Conservation (phyloP, 2,329 filamentous ascomycete species). For the Myriosclerotinia scirpicola region DNA sequence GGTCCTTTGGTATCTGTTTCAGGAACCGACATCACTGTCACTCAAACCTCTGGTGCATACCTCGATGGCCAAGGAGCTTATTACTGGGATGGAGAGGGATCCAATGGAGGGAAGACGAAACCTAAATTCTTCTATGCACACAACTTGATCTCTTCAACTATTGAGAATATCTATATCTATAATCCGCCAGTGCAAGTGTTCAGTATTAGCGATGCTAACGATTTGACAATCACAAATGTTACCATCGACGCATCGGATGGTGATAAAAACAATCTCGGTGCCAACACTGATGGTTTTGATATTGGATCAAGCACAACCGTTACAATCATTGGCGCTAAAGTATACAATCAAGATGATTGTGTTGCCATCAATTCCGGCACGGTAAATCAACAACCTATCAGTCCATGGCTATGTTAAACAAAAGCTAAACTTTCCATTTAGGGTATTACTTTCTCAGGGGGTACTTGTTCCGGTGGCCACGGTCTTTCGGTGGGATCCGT, state of each 20-base stretch:
- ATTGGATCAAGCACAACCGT: conserved; percentile 48
- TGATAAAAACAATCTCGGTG: conserved; percentile 42
- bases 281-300: conserved; percentile 57
- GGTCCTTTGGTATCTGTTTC: conserved; percentile 63
- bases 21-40: conserved; percentile 55
- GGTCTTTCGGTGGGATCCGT: conserved; percentile 59
- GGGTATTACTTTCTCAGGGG: conserved; percentile 32
- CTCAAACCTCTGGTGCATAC: conserved; percentile 51
- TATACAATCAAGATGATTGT: conserved; percentile 61
- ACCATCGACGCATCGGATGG: conserved; percentile 58
- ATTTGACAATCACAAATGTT: conserved; percentile 49
- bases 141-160: conserved; percentile 50
- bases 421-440: conserved; percentile 26
- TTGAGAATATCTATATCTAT: conserved; percentile 50
- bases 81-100: conserved; percentile 62
- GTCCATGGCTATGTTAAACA: conserved; percentile 30
- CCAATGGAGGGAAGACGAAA: conserved; percentile 58
- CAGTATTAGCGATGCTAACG: conserved; percentile 44
- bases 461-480: conserved; percentile 36
- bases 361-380: conserved; percentile 57
- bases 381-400: conserved; percentile 41
- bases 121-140: conserved; percentile 62
- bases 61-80: conserved; percentile 56
- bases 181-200: conserved; percentile 53
- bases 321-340: conserved; percentile 49